A percentile compares a stretch with the other conserved stretches of the same genome.
These are phyloP conservation scores for Alternaria sp. DNA, from an alignment of 2,329 filamentous ascomycete species.

Conservation along the genomic window DNA sequence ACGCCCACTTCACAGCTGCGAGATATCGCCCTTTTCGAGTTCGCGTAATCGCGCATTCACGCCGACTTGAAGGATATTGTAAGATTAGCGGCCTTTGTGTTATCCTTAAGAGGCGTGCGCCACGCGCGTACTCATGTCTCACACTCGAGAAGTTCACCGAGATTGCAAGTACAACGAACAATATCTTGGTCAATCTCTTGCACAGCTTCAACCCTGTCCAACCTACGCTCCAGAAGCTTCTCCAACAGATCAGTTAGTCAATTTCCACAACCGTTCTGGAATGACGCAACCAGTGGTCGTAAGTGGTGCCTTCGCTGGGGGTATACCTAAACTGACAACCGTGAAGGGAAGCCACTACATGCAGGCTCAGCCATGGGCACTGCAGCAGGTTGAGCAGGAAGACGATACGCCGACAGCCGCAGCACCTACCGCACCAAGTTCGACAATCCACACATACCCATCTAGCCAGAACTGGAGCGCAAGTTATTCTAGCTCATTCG, in stretches of 20 bases:
- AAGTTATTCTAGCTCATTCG: neutral
- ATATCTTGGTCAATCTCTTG: conserved; percentile 6
- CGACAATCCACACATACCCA: neutral
- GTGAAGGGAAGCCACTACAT: conserved; percentile 22
- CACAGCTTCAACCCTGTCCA: conserved; percentile 13
- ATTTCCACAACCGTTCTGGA: conserved; percentile 4
- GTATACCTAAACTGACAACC: conserved; percentile 8
- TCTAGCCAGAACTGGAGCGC: conserved; percentile 11
- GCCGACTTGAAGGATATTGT: conserved; percentile 16
- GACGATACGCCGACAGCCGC: neutral
- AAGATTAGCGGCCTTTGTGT: conserved; percentile 12
- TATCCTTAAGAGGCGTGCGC: conserved; percentile 17
- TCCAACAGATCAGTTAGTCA: neutral
- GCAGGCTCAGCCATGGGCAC: conserved; percentile 18
- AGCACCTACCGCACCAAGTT: neutral
- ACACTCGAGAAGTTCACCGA: conserved; percentile 21
- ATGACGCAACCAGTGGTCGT: conserved; percentile 33
- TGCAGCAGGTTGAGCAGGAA: conserved; percentile 15
- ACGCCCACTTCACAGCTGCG: conserved; percentile 23
- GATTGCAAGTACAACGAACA: conserved; percentile 11
- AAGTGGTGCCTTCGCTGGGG: conserved; percentile 7
- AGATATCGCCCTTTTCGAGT: neutral
- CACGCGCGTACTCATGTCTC: conserved; percentile 24
- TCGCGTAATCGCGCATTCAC: conserved; percentile 20
- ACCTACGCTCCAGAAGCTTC: conserved; percentile 10